Conservation (phyloP, 345 rosid species). For the Barbarea vulgaris region DNA sequence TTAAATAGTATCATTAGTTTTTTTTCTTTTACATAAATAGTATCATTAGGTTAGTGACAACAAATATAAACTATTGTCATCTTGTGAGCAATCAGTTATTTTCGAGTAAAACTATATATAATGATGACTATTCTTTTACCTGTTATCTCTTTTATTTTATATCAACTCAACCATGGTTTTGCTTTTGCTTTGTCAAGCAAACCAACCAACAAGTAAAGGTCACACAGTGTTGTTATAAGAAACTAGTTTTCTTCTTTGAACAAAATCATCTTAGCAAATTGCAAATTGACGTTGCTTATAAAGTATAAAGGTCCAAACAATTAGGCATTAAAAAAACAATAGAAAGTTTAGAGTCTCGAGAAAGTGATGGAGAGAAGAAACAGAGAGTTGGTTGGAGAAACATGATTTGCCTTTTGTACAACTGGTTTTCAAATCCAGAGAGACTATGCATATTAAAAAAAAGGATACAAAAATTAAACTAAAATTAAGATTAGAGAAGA, state of each 20-base stretch:
- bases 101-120: not conserved
- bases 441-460: constrained; percentile 29
- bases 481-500: constrained; percentile 30
- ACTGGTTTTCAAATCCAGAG: constrained; percentile 31
- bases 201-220: constrained; percentile 17
- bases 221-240: not conserved
- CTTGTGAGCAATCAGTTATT: not conserved
- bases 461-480: not conserved
- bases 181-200: constrained; percentile 32
- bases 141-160: not conserved
- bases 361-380: constrained; percentile 26
- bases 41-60: constrained; percentile 26
- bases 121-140: not conserved
- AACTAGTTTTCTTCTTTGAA: not conserved
- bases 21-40: no score
- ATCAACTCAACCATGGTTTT: constrained; percentile 14
- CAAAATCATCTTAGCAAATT: constrained; percentile 20
- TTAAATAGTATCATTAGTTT: no score
- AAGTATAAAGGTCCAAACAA: constrained; percentile 32
- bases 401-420: constrained; percentile 37
- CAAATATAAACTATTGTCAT: not conserved
- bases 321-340: constrained; percentile 8
- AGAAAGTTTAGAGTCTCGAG: constrained; percentile 33
- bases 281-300: constrained; percentile 20
- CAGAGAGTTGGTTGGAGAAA: constrained; percentile 31